Evolutionary conservation across 805 yeast species (phyloP).

Genomic region (Kuraishia hungarica): DNA sequence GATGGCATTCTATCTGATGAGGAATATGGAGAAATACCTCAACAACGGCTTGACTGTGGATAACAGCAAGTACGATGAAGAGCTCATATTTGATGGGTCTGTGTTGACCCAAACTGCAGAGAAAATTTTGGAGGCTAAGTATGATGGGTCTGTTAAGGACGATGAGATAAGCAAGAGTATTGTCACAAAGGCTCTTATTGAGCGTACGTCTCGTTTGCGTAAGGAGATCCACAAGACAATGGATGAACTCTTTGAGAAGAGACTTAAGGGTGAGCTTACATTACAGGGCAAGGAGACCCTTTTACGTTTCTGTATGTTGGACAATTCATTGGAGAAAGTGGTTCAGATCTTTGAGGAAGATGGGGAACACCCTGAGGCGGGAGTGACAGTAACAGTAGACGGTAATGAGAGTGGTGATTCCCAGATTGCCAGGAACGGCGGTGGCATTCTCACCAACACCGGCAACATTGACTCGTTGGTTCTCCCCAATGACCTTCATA

Average conservation of each 20-base stretch:
- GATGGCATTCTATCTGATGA: slow-evolving; percentile 48
- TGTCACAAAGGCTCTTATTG: slow-evolving; percentile 40
- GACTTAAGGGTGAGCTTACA: slow-evolving; percentile 37
- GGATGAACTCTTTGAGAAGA: slow-evolving; percentile 36
- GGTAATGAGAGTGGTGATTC: background rate
- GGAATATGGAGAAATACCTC: slow-evolving; percentile 41
- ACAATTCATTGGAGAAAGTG: slow-evolving; percentile 44
- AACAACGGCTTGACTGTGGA: slow-evolving; percentile 19
- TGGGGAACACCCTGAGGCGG: slow-evolving; percentile 1
- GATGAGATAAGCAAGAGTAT: slow-evolving; percentile 32
- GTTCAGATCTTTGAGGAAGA: slow-evolving; percentile 39
- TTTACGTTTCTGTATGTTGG: slow-evolving; percentile 43
- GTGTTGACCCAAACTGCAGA: slow-evolving; percentile 69
- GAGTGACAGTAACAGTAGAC: slow-evolving; percentile 1
- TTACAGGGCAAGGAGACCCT: slow-evolving; percentile 49
- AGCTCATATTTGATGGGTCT: slow-evolving; percentile 69
- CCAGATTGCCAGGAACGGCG: background rate
- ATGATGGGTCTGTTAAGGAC: slow-evolving; percentile 14
- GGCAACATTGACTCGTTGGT: slow-evolving; percentile 1
- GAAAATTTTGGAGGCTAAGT: slow-evolving; percentile 39
- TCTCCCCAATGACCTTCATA: slow-evolving; percentile 17
- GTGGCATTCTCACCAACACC: background rate
- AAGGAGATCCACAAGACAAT: slow-evolving; percentile 43
- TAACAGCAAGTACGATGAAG: slow-evolving; percentile 30
- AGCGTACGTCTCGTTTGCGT: slow-evolving; percentile 40